phyloP scores from a whole-genome alignment of 2,329 filamentous ascomycete genomes.

The Colletotrichum sp. region DNA sequence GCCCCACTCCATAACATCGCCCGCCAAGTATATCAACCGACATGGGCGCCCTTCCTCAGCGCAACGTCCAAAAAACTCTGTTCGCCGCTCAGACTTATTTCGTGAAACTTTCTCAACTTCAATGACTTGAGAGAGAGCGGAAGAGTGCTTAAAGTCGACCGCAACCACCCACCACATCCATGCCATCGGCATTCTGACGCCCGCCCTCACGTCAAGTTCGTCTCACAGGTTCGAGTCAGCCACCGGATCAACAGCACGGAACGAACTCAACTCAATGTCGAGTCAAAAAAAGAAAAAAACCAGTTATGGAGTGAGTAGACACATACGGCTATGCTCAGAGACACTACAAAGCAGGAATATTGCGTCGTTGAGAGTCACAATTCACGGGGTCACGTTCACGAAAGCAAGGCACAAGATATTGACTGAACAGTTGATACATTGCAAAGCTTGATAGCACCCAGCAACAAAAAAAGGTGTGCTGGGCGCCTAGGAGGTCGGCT shows the following conservation, averaged over 20 bases:
- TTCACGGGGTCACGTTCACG: neutral
- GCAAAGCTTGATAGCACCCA: constrained; percentile 7
- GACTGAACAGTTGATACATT: constrained; percentile 10
- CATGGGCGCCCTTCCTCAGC: neutral
- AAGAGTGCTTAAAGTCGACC: neutral
- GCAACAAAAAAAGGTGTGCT: constrained; percentile 2
- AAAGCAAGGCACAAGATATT: neutral
- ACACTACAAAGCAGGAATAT: neutral
- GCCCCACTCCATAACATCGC: neutral
- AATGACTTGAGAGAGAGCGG: neutral
- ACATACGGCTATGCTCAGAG: no score
- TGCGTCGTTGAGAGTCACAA: no score
- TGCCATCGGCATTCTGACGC: neutral
- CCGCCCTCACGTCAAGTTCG: neutral
- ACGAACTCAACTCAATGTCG: neutral
- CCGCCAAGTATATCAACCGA: neutral
- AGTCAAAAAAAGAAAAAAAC: neutral
- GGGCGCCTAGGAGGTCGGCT: neutral
- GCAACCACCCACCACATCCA: neutral
- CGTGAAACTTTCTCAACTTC: neutral
- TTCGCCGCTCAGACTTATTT: neutral
- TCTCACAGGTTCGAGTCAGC: neutral
- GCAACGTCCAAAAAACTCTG: neutral
- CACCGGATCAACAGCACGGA: neutral
- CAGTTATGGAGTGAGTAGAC: no score